These are phyloP conservation scores for Haberlea rhodopensis DNA, from an alignment of 257 asterid genomes.

Conservation along the genomic window DNA sequence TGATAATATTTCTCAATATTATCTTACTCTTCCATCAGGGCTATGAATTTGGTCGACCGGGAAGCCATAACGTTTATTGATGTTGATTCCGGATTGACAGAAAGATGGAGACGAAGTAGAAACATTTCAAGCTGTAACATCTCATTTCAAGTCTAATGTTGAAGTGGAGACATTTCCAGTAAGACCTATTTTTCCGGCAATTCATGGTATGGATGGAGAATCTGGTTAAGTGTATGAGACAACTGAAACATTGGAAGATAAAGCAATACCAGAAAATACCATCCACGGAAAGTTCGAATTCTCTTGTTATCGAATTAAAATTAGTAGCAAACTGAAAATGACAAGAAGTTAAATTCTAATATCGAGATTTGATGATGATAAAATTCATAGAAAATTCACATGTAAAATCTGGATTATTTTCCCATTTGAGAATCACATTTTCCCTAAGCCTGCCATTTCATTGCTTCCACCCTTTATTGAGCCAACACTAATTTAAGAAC, in stretches of 20 bases:
- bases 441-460: no score
- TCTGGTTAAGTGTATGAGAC: conserved; percentile 30
- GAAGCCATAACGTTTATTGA: no score
- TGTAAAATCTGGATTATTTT: no score
- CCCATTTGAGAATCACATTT: no score
- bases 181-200: conserved; percentile 42
- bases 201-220: conserved; percentile 34
- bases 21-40: no score
- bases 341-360: no score
- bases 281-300: conserved; percentile 25
- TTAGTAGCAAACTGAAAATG: no score
- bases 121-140: conserved; percentile 23
- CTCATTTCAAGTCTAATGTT: conserved; percentile 29
- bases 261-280: conserved; percentile 25
- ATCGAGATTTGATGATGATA: conserved; percentile 16
- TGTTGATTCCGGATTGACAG: conserved; percentile 21
- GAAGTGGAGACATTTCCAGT: conserved; percentile 75
- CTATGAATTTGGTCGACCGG: conserved; percentile 26
- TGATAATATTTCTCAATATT: no score
- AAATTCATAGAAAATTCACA: no score
- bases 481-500: no score
- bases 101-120: conserved; percentile 26
- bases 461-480: no score
- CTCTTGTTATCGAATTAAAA: conserved; percentile 22
- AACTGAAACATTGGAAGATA: conserved; percentile 28